Evolutionary conservation across 805 yeast genomes (phyloP).

Genomic region (Saturnispora quitensis): DNA sequence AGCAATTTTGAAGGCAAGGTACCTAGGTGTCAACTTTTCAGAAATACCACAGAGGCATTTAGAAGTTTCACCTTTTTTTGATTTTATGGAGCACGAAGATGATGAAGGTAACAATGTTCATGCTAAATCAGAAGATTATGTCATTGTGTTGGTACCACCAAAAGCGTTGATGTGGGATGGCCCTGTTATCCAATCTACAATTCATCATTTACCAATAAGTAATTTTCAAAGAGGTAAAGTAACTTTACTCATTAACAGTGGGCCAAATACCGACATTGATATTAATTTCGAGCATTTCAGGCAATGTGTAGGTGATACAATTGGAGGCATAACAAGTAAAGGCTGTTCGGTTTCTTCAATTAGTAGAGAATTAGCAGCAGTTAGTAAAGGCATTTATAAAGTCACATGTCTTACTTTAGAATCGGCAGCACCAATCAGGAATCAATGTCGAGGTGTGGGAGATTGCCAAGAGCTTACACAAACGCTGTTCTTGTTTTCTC

Average conservation of each 20-base stretch:
- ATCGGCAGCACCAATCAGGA: slow-evolving; percentile 42
- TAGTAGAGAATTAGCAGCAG: slow-evolving; percentile 59
- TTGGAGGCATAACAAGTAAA: slow-evolving; percentile 46
- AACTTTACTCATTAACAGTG: slow-evolving; percentile 61
- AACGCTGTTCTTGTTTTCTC: slow-evolving; percentile 62
- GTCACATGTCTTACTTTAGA: slow-evolving; percentile 59
- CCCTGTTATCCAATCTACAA: slow-evolving; percentile 42
- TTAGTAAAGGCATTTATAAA: slow-evolving; percentile 57
- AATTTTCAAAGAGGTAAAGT: slow-evolving; percentile 63
- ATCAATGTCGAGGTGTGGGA: slow-evolving; percentile 49
- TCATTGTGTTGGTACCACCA: slow-evolving; percentile 65
- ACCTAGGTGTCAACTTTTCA: slow-evolving; percentile 42
- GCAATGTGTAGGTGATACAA: slow-evolving; percentile 46
- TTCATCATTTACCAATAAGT: slow-evolving; percentile 38
- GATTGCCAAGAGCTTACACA: slow-evolving; percentile 70
- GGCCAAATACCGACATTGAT: slow-evolving; percentile 44
- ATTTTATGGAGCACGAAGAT: slow-evolving; percentile 12
- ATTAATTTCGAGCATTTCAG: slow-evolving; percentile 48
- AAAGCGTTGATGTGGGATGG: slow-evolving; percentile 93
- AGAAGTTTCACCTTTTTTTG: slow-evolving; percentile 23
- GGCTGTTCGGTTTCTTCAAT: slow-evolving; percentile 66
- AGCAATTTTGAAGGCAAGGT: slow-evolving; percentile 36
- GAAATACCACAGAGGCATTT: slow-evolving; percentile 28
- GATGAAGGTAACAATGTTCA: slow-evolving; percentile 13
- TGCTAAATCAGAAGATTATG: slow-evolving; percentile 38